A percentile compares a stretch with the other conserved stretches of the same genome.
Conservation (phyloP, 1,284 basidiomycete genomes). For the Papiliotrema laurentii region DNA sequence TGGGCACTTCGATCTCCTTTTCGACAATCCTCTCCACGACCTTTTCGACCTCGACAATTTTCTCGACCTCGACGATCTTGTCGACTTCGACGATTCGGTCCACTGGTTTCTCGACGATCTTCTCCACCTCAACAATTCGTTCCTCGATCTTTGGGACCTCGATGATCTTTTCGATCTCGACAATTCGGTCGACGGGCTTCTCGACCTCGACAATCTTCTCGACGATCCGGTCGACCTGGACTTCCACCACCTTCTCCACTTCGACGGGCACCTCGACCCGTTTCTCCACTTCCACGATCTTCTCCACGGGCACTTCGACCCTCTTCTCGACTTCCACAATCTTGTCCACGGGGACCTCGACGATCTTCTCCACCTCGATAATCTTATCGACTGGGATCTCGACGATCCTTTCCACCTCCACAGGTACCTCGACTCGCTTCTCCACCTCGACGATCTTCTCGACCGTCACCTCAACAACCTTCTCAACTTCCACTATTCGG, state of each 20-base stretch:
- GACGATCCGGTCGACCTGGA: constrained; percentile 31
- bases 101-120: constrained; percentile 32
- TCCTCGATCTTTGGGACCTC: constrained; percentile 34
- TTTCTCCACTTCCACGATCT: constrained; percentile 37
- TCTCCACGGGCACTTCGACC: constrained; percentile 19
- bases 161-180: constrained; percentile 38
- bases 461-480: constrained; percentile 33
- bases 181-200: constrained; percentile 27
- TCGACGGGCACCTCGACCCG: constrained; percentile 19
- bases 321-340: constrained; percentile 36
- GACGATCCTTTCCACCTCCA: constrained; percentile 36
- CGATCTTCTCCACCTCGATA: constrained; percentile 41
- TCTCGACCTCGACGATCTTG: constrained; percentile 39
- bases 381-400: constrained; percentile 41
- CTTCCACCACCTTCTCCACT: constrained; percentile 33
- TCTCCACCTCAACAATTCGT: constrained; percentile 49
- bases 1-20: constrained; percentile 42
- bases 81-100: constrained; percentile 30
- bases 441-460: constrained; percentile 30
- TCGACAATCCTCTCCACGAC: constrained; percentile 39
- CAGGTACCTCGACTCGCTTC: constrained; percentile 28
- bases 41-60: constrained; percentile 50
- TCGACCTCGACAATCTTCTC: constrained; percentile 42
- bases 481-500: constrained; percentile 26
- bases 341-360: constrained; percentile 38